Base-by-base conservation (phyloP, 352 stramenopile genomes). In the Phytophthora megakarya region DNA sequence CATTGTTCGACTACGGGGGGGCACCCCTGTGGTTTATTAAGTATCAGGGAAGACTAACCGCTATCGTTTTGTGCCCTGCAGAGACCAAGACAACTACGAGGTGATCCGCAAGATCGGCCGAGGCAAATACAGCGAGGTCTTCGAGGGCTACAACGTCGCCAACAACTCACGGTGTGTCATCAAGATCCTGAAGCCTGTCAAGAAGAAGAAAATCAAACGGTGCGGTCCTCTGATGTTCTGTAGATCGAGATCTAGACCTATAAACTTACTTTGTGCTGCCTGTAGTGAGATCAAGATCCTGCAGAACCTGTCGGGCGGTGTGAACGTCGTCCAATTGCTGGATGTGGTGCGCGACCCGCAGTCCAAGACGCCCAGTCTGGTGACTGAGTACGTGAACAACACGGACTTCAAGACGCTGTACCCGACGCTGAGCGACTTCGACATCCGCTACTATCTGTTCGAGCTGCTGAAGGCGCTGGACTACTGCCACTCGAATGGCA, bases 201-300 rank as follows among this genome's bases (percentile, higher is more conserved):
- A 99, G 90, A 99, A 99, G 88, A 99, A 99, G 84, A 99, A 99
- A 85, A 99, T 99, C 76, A 99, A 99, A 75, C 86, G 96, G 67
- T 92, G 37, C 37, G 79, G 19, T 12, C 25, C 3, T 46, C 11
- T 45, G 40, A 16, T n/a, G 10, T 28, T 25, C 8, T 43, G 16
- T 30, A 6, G 23, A 23, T 42, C 18, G 42, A 54, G 23, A 70
- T 43, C 11, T 30, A 6, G 23, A 23, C 37, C 18, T 43, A 54
- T 19, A 70, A 67, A 55, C 38, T 67, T 9, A 67, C 22, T 28
- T 1, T 67, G 35, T 38, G 3, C 44, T 63, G n/a, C 22, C 3
- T 56, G 16, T 51, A 89, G 92, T 71, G 95, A 98, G 72, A 99
- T 99, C 78, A 99, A 99, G 81, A 99, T 99, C 62, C 76, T 99